These are phyloP conservation scores for Aurifilum marmelostoma DNA, from an alignment of 2,329 filamentous ascomycete genomes.

Conservation along the genomic window DNA sequence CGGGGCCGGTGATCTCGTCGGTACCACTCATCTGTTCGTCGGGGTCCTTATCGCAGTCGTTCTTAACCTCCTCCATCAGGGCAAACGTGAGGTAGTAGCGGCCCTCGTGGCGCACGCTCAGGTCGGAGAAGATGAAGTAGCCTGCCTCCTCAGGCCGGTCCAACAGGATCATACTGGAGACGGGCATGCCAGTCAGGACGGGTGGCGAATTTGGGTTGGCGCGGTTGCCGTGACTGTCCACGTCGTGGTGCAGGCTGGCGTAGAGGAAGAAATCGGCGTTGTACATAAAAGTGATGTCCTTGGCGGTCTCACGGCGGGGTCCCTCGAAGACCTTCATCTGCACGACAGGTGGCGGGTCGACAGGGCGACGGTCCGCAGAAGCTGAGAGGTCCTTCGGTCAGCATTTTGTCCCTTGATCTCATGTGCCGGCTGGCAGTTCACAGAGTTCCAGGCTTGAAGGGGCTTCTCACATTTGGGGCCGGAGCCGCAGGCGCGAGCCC, in stretches of 20 bases:
- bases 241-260: slow-evolving; percentile 85
- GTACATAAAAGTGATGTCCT: slow-evolving; percentile 85
- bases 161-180: slow-evolving; percentile 94
- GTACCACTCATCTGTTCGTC: slow-evolving; percentile 44
- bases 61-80: slow-evolving; percentile 91
- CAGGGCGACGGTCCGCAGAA: slow-evolving; percentile 85
- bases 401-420: not conserved
- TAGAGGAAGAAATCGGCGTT: slow-evolving; percentile 98
- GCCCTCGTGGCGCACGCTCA: slow-evolving; percentile 94
- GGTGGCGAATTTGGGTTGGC: slow-evolving; percentile 70
- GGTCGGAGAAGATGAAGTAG: slow-evolving; percentile 97
- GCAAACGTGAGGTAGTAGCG: slow-evolving; percentile 90
- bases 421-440: not conserved
- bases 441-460: slow-evolving; percentile 29
- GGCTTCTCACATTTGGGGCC: slow-evolving; percentile 84
- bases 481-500: slow-evolving; percentile 91
- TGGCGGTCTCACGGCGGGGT: slow-evolving; percentile 59
- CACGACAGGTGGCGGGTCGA: slow-evolving; percentile 93
- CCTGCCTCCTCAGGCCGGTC: slow-evolving; percentile 80
- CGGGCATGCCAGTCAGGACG: slow-evolving; percentile 90
- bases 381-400: slow-evolving; percentile 49
- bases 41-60: slow-evolving; percentile 73
- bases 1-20: slow-evolving; percentile 38
- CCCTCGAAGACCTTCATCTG: slow-evolving; percentile 86
- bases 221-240: slow-evolving; percentile 80